Conservation (phyloP, 192 early-diverging fungal species). For the Powellomyces hirtus region DNA sequence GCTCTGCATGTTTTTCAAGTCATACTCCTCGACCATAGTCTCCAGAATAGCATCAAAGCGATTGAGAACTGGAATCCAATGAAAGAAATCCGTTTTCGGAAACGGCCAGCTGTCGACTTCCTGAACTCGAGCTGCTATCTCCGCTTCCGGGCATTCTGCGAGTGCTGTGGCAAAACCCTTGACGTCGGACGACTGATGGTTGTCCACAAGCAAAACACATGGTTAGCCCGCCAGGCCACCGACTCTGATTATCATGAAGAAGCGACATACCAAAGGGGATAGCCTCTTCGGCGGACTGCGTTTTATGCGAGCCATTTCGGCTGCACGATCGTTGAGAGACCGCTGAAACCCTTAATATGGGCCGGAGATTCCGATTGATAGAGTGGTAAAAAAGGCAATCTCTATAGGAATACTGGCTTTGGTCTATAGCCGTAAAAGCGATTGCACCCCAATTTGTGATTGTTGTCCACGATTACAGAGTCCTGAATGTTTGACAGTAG, state of each 20-base stretch:
- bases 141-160: conserved; percentile 46
- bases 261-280: conserved; percentile 49
- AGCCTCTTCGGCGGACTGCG: conserved; percentile 64
- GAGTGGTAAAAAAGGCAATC: no score
- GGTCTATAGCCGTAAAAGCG: no score
- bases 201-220: background rate
- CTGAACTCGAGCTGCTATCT: conserved; percentile 54
- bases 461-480: no score
- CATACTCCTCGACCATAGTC: conserved; percentile 21
- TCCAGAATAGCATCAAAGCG: conserved; percentile 84
- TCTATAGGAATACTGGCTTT: no score
- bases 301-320: conserved; percentile 38
- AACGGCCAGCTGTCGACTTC: conserved; percentile 67
- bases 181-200: conserved; percentile 52
- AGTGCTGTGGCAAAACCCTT: conserved; percentile 51
- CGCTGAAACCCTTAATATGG: no score
- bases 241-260: background rate
- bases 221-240: background rate
- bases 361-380: no score
- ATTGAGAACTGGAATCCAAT: conserved; percentile 94
- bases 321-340: no score
- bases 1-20: conserved; percentile 22
- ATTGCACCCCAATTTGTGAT: no score
- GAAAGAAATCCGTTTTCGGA: conserved; percentile 89
- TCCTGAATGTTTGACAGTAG: no score